Base-by-base conservation (phyloP, 495 filamentous ascomycete species). In the Talaromyces proteolyticus region DNA sequence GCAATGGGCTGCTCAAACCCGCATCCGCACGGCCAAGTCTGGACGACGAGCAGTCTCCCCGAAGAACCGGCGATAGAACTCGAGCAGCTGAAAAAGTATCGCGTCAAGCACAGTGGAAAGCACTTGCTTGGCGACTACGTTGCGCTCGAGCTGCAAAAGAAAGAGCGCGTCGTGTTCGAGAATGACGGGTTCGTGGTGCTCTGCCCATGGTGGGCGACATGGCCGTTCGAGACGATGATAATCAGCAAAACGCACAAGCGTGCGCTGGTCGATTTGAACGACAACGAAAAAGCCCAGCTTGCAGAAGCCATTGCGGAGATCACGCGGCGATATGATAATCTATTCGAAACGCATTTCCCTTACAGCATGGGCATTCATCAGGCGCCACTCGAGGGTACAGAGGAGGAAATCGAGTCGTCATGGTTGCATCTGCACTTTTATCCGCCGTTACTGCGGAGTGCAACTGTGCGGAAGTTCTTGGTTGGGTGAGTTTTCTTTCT, bases 1-100 rank as follows among this genome's bases (percentile, higher is more conserved):
- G 89, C 93, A 4, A 98, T 98, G 93, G 93, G 93, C 24, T 98
- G 93, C 76, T 97, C 93, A 2, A 98, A 98, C 65, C 94, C 93
- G 6, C 93, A 98, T 68, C 93, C 93, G 0, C 93, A 97, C 67
- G 91, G 93, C 44, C 93, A 98, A 61, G 80, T 95, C 54, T 98
- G 93, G 93, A 93, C 89, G 7, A 95, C 90, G 11, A 92, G 86
- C 34, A 81, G 83, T 11, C 65, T 96, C 44, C 93, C 93, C 4
- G 91, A 96, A 61, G 93, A 98, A 63, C 89, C 88, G 1, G 75
- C 75, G 1, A 73, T 84, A 17, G 93, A 98, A 64, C 69, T 95
- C 40, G 70, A 72, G 43, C 81, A 95, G 57, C 68, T 96, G 73
- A 62, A 77, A 55, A 85, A 82, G 56, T 96, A 98, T 67, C 76